Evolutionary conservation across 768 basidiomycete species (phyloP), one percentile per base, ranked within the genome.

Genomic region (Pulveroboletus sp.): DNA sequence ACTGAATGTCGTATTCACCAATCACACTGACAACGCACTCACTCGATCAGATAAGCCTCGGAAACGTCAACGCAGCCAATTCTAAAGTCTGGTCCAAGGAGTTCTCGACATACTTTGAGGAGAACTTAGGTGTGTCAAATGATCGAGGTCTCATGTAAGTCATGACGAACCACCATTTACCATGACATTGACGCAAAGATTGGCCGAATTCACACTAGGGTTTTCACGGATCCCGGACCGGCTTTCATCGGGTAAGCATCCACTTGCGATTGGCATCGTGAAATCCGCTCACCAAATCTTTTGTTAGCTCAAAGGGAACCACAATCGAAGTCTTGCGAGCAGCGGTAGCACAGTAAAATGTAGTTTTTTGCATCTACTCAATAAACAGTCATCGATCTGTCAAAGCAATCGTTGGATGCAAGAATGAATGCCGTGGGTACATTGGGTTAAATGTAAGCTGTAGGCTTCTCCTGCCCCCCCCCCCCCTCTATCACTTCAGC

Each of bases 141-240:
- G 68, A 80, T 53, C 75, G 84, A 40, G 84, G 81, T 41, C 85
- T 86, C 58, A 79, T 87, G 81, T 81, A 39, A 50, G 62, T 47
- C 17, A 5, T 19, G 33, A 14, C 13, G 8, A 35, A 21, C n/a
- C 5, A 24, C 17, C n/a, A n/a, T n/a, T n/a, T n/a, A n/a, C n/a
- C n/a, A n/a, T 10, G 21, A 16, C 25, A 12, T 21, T 6, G 19
- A 33, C 34, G 16, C 2, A 17, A 16, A 19, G 23, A 19, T 14
- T n/a, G 8, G 45, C 16, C 35, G 21, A 36, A 35, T 34, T 33
- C 24, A 6, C n/a, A 2, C 21, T 21, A 65, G 66, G 53, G 43
- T 52, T 27, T 66, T 67, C 48, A 29, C 46, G 33, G 64, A 67
- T n/a, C 59, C 61, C 11, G 65, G 63, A 23, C 43, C 58, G 2